Evolutionary conservation across 2,329 filamentous ascomycete species (phyloP).

Genomic region (Alternaria arbusti): DNA sequence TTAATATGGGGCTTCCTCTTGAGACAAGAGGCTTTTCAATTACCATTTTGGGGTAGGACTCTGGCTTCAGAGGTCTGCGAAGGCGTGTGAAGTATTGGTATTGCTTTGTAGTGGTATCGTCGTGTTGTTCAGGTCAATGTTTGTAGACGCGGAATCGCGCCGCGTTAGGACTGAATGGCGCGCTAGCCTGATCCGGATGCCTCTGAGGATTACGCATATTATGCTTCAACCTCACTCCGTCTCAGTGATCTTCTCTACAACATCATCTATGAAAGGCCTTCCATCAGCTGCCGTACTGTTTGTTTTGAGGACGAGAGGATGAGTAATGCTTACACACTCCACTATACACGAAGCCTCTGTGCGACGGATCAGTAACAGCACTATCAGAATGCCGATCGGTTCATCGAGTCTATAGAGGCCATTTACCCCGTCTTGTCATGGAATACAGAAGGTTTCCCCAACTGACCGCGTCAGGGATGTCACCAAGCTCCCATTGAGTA

Average conservation of each 20-base stretch:
- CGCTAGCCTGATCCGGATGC: constrained; percentile 3
- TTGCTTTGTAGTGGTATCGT: neutral
- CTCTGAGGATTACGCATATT: neutral
- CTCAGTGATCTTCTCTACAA: neutral
- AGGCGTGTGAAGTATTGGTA: too few relatives aligned
- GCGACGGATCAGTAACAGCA: neutral
- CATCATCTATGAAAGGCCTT: fast-evolving
- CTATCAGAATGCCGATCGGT: neutral
- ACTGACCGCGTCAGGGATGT: neutral
- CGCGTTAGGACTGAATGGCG: constrained; percentile 3
- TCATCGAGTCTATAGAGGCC: neutral
- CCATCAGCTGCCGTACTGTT: neutral
- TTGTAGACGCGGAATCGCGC: neutral
- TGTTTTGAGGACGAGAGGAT: neutral
- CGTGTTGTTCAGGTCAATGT: neutral
- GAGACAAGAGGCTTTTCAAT: too few relatives aligned
- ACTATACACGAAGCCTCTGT: neutral
- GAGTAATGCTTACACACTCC: neutral
- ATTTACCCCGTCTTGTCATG: neutral
- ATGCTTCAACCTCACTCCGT: neutral
- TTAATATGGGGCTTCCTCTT: too few relatives aligned
- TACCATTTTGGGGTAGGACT: neutral
- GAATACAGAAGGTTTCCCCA: neutral
- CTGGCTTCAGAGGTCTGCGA: too few relatives aligned
- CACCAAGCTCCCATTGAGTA: neutral